Evolutionary conservation across 805 yeast genomes (phyloP).

Genomic region (Candida broadrunensis): DNA sequence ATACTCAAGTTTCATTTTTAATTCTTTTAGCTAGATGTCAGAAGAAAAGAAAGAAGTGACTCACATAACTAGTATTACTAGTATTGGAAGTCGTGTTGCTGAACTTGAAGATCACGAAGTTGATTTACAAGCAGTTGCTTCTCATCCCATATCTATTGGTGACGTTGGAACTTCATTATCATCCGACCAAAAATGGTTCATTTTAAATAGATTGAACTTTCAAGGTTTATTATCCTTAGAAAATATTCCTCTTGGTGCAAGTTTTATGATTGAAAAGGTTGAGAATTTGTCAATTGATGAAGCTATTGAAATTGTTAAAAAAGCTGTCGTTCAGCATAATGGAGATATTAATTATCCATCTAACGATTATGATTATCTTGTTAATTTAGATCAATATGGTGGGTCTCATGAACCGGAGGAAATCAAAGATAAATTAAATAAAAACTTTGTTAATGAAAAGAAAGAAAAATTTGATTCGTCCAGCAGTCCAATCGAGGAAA

Average conservation of each 20-base stretch:
- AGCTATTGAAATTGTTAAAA: constrained; percentile 36
- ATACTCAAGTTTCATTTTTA: no score
- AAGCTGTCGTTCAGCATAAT: constrained; percentile 37
- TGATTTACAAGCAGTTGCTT: constrained; percentile 11
- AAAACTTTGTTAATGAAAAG: background rate
- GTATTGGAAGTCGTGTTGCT: constrained; percentile 1
- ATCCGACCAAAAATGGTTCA: constrained; percentile 21
- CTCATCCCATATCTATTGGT: constrained; percentile 19
- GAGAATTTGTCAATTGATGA: constrained; percentile 32
- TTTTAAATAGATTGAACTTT: constrained; percentile 23
- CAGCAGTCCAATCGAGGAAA: background rate
- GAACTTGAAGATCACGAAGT: constrained; percentile 8
- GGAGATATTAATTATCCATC: constrained; percentile 48
- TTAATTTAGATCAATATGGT: constrained; percentile 4
- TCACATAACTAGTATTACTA: constrained; percentile 1
- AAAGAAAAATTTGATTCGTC: background rate
- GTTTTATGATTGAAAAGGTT: constrained; percentile 42
- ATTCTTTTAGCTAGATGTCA: no score
- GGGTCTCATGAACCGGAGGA: background rate
- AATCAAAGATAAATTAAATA: background rate
- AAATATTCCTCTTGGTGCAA: constrained; percentile 27
- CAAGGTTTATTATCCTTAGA: constrained; percentile 23
- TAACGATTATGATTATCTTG: constrained; percentile 27
- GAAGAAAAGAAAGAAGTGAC: background rate
- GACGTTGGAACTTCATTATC: constrained; percentile 26